phyloP scores from a whole-genome alignment of 805 yeast genomes.

The Trichomonascus vanleenenianus region DNA sequence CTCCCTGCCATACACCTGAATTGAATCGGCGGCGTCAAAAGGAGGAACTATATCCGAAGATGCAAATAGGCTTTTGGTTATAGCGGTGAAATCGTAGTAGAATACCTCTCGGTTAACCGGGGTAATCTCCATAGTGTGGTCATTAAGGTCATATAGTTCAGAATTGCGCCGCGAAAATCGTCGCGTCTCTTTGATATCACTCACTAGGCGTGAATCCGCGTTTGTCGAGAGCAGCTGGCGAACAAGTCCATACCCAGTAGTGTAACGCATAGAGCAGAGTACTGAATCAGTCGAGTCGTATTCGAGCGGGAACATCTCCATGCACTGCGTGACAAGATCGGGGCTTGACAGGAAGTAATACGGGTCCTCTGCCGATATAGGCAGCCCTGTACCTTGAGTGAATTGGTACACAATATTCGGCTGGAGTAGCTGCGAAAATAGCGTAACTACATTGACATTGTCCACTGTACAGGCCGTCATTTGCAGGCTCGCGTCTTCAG shows the following conservation, averaged over 20 bases:
- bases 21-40: neutral
- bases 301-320: constrained; percentile 4
- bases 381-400: constrained; percentile 28
- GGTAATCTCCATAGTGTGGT: neutral
- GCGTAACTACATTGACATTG: constrained; percentile 16
- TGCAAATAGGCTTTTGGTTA: constrained; percentile 5
- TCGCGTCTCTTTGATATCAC: neutral
- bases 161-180: neutral
- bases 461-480: constrained; percentile 29
- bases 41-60: neutral
- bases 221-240: constrained; percentile 9
- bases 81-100: constrained; percentile 6
- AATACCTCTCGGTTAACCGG: constrained; percentile 1
- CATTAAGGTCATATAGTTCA: neutral
- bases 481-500: constrained; percentile 46
- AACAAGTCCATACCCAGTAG: constrained; percentile 6
- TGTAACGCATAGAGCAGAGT: constrained; percentile 5
- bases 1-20: neutral
- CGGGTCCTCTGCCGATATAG: constrained; percentile 35
- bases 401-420: constrained; percentile 31
- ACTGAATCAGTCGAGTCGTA: constrained; percentile 2
- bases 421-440: constrained; percentile 30
- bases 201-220: neutral
- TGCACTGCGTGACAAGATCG: constrained; percentile 6
- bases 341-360: constrained; percentile 15